Evolutionary conservation across 2,329 filamentous ascomycete genomes (phyloP), one percentile per base, ranked within the genome.

Genomic region (Epichloe sibirici): DNA sequence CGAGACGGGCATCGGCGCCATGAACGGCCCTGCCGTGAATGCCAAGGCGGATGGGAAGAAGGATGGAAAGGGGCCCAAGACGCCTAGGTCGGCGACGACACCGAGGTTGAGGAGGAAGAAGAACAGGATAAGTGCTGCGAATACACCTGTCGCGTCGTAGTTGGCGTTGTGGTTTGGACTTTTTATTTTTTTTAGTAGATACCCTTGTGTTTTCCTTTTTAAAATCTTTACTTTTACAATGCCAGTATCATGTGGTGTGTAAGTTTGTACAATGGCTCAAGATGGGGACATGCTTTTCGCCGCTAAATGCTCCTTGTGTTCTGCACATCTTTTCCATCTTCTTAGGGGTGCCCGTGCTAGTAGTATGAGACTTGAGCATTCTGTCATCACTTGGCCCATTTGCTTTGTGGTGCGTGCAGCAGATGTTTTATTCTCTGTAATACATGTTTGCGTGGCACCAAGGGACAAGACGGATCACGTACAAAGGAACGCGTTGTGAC

Each of bases 51-150:
- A 69, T 7, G 66, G 69, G 17, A 74, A 72, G 62, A 75, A 74
- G 60, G 74, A 75, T 23, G 66, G 59, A 42, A 76, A 74, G 57
- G 65, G 66, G 48, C 70, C 70, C 25, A 75, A 73, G 65, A 69
- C 71, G 42, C 67, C 70, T 6, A 71, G 67, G 49, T 72, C 72
- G 38, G 64, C 68, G 1, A 67, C 66, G 2, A 63, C 64, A 51
- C 65, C 68, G 2, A 77, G 75, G 60, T 67, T 68, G 1, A 75
- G 71, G 62, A 66, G 72, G 53, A 67, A 71, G 57, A 77, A 77
- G 68, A 76, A 73, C 58, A 77, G 74, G 59, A 66, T 70, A 51
- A 60, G 62, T 55, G 65, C 63, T 13, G 61, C 59, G 28, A 57
- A 58, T 11, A 69, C 67, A 25, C 68, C 67, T 3, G 61, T 63